Evolutionary conservation across 768 basidiomycete species (phyloP).

Genomic region (Hygrophorus russula): DNA sequence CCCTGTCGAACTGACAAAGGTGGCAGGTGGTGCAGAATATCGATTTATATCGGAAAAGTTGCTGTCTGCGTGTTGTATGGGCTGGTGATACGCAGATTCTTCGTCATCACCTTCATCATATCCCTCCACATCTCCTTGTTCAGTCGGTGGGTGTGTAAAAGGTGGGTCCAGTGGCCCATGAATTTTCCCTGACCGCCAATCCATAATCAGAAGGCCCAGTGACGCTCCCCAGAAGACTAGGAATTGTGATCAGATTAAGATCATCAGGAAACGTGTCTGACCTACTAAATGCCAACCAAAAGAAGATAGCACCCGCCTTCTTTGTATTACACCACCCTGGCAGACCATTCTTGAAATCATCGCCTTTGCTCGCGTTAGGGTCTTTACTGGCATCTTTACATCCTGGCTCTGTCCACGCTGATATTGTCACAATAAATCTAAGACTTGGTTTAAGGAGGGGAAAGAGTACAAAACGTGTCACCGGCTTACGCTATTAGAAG

Average conservation of each 20-base stretch:
- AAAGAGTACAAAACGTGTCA: neutral
- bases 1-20: constrained; percentile 18
- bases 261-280: constrained; percentile 4
- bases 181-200: constrained; percentile 66
- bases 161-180: constrained; percentile 55
- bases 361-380: constrained; percentile 60
- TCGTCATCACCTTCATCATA: constrained; percentile 50
- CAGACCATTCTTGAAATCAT: constrained; percentile 56
- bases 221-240: constrained; percentile 71
- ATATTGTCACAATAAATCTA: constrained; percentile 69
- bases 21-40: constrained; percentile 27
- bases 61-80: constrained; percentile 19
- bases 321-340: constrained; percentile 86
- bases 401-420: constrained; percentile 81
- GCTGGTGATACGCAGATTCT: constrained; percentile 38
- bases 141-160: constrained; percentile 50
- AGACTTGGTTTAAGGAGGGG: neutral
- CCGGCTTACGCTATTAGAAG: constrained; percentile 66
- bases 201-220: constrained; percentile 49
- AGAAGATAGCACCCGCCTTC: constrained; percentile 82
- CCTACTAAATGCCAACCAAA: constrained; percentile 77
- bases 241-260: constrained; percentile 1
- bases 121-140: constrained; percentile 35
- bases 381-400: constrained; percentile 81
- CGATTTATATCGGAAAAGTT: constrained; percentile 45